phyloP scores from a whole-genome alignment of 345 rosid species.

The Eutrema heterophyllum region DNA sequence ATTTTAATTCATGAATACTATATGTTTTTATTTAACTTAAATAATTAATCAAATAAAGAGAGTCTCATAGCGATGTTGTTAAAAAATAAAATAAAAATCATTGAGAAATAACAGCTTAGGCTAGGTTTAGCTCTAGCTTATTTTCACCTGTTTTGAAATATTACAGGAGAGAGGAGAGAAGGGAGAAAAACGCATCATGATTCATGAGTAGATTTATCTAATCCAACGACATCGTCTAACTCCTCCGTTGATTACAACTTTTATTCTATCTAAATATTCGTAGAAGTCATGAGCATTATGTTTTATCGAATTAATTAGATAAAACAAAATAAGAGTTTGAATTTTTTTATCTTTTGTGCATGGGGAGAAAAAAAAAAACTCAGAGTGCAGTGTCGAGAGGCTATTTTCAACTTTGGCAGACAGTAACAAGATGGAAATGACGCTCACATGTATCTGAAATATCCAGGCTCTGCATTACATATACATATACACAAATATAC shows the following conservation, averaged over 20 bases:
- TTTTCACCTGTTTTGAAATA: slow-evolving; percentile 7
- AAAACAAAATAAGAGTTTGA: neutral
- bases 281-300: neutral
- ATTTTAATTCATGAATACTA: slow-evolving; percentile 12
- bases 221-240: neutral
- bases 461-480: slow-evolving; percentile 27
- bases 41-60: neutral
- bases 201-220: neutral
- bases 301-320: neutral
- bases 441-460: slow-evolving; percentile 11
- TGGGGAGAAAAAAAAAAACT: neutral
- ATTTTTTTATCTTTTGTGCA: neutral
- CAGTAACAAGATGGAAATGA: slow-evolving; percentile 34
- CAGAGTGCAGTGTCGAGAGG: slow-evolving; percentile 24
- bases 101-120: slow-evolving; percentile 11
- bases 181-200: neutral
- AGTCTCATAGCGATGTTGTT: neutral
- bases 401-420: slow-evolving; percentile 31
- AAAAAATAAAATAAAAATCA: neutral
- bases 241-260: neutral
- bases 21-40: neutral
- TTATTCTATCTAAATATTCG: neutral
- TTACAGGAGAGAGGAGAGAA: neutral
- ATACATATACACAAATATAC: neutral
- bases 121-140: slow-evolving; percentile 11